Evolutionary conservation across 148 eudicot genomes (phyloP).

Genomic region (Polygonum maritimum): DNA sequence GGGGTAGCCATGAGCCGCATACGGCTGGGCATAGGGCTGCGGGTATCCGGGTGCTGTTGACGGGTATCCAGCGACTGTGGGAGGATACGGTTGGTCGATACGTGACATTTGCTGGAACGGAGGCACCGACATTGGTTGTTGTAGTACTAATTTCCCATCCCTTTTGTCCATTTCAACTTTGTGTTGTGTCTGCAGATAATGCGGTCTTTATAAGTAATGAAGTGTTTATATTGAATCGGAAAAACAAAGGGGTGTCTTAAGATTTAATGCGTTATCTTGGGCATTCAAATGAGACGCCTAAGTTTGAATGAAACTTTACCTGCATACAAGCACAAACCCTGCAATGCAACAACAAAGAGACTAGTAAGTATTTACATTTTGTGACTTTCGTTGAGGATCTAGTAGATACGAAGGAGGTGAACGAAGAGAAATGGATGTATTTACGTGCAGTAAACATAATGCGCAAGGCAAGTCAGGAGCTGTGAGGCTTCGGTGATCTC

Average conservation of each 20-base stretch:
- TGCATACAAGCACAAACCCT: slow-evolving; percentile 99
- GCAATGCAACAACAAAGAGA: slow-evolving; percentile 6
- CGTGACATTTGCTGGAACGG: slow-evolving; percentile 76
- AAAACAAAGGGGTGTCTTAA: too few species aligned
- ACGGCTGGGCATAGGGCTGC: slow-evolving; percentile 12
- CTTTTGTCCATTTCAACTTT: slow-evolving; percentile 97
- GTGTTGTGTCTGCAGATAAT: slow-evolving; percentile 72
- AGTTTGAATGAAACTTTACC: slow-evolving; percentile 33
- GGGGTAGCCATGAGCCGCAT: background rate
- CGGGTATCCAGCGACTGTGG: slow-evolving; percentile 52
- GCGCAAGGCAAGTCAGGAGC: slow-evolving; percentile 49
- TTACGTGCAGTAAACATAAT: slow-evolving; percentile 88
- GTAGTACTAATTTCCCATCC: slow-evolving; percentile 79
- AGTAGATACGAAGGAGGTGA: background rate
- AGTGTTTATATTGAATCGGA: too few species aligned
- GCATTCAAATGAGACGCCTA: background rate
- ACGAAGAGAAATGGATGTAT: slow-evolving; percentile 13
- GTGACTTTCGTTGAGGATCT: background rate
- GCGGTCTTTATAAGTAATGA: background rate
- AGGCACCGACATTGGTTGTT: slow-evolving; percentile 63
- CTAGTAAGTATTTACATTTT: slow-evolving; percentile 14
- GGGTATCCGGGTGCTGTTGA: slow-evolving; percentile 29
- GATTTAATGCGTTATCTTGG: too few species aligned
- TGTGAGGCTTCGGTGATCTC: slow-evolving; percentile 80
- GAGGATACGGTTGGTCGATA: slow-evolving; percentile 68